Evolutionary conservation across 177 flowering plant species (phyloP).

Genomic region (Vitis hybrid): DNA sequence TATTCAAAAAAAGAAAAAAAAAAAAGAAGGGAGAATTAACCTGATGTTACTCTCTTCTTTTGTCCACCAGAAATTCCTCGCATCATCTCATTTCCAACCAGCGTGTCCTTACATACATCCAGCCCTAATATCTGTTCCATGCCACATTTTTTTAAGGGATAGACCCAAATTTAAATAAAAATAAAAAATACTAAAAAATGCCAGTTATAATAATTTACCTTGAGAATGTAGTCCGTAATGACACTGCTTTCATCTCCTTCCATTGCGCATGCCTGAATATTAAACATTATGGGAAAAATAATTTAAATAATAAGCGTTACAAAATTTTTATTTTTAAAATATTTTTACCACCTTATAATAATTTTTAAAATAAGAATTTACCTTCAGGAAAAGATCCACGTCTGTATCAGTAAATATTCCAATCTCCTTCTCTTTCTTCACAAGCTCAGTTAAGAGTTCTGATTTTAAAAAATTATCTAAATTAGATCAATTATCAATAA

Average conservation of each 20-base stretch:
- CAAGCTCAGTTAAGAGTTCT: background rate
- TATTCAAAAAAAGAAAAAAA: no score
- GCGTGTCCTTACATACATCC: constrained; percentile 39
- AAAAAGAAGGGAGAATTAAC: constrained; percentile 5
- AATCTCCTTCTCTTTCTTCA: background rate
- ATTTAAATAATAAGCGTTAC: no score
- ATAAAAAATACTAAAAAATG: no score
- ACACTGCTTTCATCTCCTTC: constrained; percentile 35
- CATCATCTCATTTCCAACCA: constrained; percentile 48
- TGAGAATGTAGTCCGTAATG: constrained; percentile 37
- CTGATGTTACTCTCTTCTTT: constrained; percentile 53
- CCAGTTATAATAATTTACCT: constrained; percentile 17
- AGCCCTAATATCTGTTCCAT: constrained; percentile 41
- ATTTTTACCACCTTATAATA: no score
- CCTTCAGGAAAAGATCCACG: constrained; percentile 12
- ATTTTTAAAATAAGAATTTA: background rate
- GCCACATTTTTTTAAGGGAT: no score
- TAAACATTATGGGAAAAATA: no score
- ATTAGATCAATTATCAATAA: background rate
- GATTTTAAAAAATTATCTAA: background rate
- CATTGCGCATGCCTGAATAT: constrained; percentile 32
- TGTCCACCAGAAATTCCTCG: constrained; percentile 66
- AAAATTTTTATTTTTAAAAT: no score
- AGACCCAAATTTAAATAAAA: no score
- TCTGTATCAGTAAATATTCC: background rate